A percentile compares a stretch with the other conserved stretches of the same genome.
Conservation (phyloP, 768 basidiomycete genomes). For the Grammothele lineata region DNA sequence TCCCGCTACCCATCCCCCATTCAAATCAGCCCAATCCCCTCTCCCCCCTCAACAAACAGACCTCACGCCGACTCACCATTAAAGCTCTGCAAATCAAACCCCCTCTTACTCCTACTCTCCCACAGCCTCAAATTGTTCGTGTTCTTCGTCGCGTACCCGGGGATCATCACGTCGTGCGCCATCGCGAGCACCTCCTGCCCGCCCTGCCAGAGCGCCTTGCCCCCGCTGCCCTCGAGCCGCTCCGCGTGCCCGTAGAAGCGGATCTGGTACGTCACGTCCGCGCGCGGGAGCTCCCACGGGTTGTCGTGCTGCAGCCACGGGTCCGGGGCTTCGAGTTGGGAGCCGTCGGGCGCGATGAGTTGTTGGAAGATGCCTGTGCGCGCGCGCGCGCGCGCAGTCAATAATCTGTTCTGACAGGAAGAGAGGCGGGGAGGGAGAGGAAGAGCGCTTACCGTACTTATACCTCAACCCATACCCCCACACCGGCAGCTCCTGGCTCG, state of each 20-base stretch:
- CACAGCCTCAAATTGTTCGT: slow-evolving; percentile 87
- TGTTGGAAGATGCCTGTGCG: slow-evolving; percentile 79
- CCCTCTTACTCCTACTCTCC: slow-evolving; percentile 85
- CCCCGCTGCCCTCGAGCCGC: slow-evolving; percentile 50
- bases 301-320: slow-evolving; percentile 89
- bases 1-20: slow-evolving; percentile 52
- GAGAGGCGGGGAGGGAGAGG: not conserved
- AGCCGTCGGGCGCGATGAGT: slow-evolving; percentile 78
- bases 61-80: slow-evolving; percentile 80
- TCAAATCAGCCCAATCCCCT: slow-evolving; percentile 11
- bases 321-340: slow-evolving; percentile 85
- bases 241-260: slow-evolving; percentile 89
- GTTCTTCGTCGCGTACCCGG: slow-evolving; percentile 77
- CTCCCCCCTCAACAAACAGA: too few relatives aligned
- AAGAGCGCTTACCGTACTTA: slow-evolving; percentile 62
- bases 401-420: too few relatives aligned
- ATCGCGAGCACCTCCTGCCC: slow-evolving; percentile 93
- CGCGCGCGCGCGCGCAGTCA: too few relatives aligned
- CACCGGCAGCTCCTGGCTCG: slow-evolving; percentile 85
- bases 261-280: slow-evolving; percentile 82
- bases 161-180: slow-evolving; percentile 94
- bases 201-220: slow-evolving; percentile 70
- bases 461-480: slow-evolving; percentile 96
- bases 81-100: slow-evolving; percentile 93
- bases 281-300: slow-evolving; percentile 84